Percentiles rank a stretch among this genome's conserved stretches.
Evolutionary conservation across 2,329 filamentous ascomycete genomes (phyloP).

Genomic region (Lasiodiplodia theobromae): DNA sequence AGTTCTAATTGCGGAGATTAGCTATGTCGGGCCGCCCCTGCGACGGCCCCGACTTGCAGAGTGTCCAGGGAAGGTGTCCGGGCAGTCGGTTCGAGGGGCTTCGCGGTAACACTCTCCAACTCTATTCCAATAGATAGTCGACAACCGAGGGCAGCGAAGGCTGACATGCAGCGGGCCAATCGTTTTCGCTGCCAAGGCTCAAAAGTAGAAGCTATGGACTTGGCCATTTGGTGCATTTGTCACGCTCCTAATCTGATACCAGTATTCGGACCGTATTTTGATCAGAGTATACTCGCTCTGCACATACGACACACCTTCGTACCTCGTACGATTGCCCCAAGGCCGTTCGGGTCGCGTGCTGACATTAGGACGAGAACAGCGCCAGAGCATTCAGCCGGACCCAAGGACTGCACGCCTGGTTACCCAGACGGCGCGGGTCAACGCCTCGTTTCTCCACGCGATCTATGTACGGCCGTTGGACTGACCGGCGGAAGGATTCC

Average conservation of each 20-base stretch:
- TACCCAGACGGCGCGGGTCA: not conserved
- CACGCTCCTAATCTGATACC: conserved; percentile 9
- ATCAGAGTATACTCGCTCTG: not conserved
- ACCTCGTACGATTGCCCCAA: not conserved
- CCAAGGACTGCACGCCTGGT: not conserved
- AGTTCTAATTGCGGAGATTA: conserved; percentile 39
- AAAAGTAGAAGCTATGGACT: conserved; percentile 25
- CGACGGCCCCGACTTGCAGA: conserved; percentile 6
- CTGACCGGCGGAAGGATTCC: not conserved
- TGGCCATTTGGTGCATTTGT: conserved; percentile 21
- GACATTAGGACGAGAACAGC: not conserved
- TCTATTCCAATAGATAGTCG: conserved; percentile 15
- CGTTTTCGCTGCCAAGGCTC: conserved; percentile 5
- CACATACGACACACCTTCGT: not conserved
- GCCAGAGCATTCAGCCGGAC: conserved; percentile 5
- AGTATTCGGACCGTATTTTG: conserved; percentile 1
- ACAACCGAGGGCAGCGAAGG: not conserved
- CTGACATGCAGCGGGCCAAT: conserved; percentile 3
- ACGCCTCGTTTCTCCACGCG: conserved; percentile 8
- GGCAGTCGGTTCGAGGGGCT: not conserved
- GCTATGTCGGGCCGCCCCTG: not conserved
- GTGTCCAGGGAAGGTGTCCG: not conserved
- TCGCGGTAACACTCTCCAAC: not conserved
- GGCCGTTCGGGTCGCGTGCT: not conserved
- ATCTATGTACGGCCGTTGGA: conserved; percentile 5